Conservation (phyloP, 768 basidiomycete genomes). For the Postia placenta region DNA sequence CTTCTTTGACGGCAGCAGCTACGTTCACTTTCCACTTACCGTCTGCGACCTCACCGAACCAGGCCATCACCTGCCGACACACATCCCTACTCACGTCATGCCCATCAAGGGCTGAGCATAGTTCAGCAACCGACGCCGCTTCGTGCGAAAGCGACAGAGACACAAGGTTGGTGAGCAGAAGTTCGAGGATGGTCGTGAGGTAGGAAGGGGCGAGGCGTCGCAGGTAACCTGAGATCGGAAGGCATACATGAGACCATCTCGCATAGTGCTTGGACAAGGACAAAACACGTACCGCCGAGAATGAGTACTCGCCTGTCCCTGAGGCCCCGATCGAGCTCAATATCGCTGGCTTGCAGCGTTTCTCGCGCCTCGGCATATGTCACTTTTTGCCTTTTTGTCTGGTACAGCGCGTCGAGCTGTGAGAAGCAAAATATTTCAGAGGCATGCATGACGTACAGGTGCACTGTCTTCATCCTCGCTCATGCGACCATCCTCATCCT, state of each 20-base stretch:
- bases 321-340: slow-evolving; percentile 61
- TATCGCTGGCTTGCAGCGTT: slow-evolving; percentile 78
- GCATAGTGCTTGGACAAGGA: too few relatives aligned
- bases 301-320: slow-evolving; percentile 65
- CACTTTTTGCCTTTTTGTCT: slow-evolving; percentile 32
- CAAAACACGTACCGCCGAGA: slow-evolving; percentile 48
- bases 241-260: too few relatives aligned
- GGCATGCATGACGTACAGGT: neutral
- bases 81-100: slow-evolving; percentile 64
- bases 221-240: slow-evolving; percentile 46
- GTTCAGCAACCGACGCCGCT: slow-evolving; percentile 49
- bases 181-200: slow-evolving; percentile 65
- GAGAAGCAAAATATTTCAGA: neutral
- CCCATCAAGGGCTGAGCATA: slow-evolving; percentile 59
- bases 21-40: slow-evolving; percentile 64
- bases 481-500: slow-evolving; percentile 38
- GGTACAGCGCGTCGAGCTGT: neutral
- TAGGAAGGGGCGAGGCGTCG: slow-evolving; percentile 65
- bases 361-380: slow-evolving; percentile 57
- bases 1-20: slow-evolving; percentile 55
- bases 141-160: slow-evolving; percentile 49
- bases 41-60: slow-evolving; percentile 63
- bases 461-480: slow-evolving; percentile 15
- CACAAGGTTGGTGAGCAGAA: slow-evolving; percentile 70
- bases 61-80: slow-evolving; percentile 64